These are phyloP conservation scores for Pseudogymnoascus sp. DNA, from an alignment of 2,329 filamentous ascomycete genomes.

Conservation along the genomic window DNA sequence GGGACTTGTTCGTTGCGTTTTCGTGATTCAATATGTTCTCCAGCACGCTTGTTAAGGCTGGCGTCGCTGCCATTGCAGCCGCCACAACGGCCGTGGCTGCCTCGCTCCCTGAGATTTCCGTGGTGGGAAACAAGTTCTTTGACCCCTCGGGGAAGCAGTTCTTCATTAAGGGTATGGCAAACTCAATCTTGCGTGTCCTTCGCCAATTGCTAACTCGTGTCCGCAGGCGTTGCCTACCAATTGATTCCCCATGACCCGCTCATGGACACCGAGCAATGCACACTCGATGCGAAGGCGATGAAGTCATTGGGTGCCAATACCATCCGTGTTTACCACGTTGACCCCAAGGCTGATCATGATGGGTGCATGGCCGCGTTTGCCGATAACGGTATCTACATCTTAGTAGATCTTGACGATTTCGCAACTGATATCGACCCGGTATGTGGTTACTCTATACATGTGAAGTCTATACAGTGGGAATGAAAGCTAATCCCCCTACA, in stretches of 20 bases:
- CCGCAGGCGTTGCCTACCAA: slow-evolving; percentile 64
- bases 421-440: slow-evolving; percentile 59
- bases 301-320: slow-evolving; percentile 71
- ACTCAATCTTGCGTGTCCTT: background rate
- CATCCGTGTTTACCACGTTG: slow-evolving; percentile 84
- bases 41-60: slow-evolving; percentile 18
- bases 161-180: slow-evolving; percentile 64
- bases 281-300: slow-evolving; percentile 69
- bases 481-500: slow-evolving; percentile 26
- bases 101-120: slow-evolving; percentile 41
- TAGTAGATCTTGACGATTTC: slow-evolving; percentile 76
- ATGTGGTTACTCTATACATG: slow-evolving; percentile 20
- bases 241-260: slow-evolving; percentile 62
- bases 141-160: slow-evolving; percentile 71
- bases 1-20: background rate
- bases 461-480: background rate
- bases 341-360: slow-evolving; percentile 60
- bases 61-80: slow-evolving; percentile 19
- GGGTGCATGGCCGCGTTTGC: slow-evolving; percentile 76
- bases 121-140: slow-evolving; percentile 77
- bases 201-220: slow-evolving; percentile 6
- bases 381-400: slow-evolving; percentile 73
- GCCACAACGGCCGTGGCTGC: slow-evolving; percentile 19
- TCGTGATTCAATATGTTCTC: slow-evolving; percentile 19
- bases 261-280: slow-evolving; percentile 65